Conservation (phyloP, 192 early-diverging fungal species). For the Mortierella alpina region DNA sequence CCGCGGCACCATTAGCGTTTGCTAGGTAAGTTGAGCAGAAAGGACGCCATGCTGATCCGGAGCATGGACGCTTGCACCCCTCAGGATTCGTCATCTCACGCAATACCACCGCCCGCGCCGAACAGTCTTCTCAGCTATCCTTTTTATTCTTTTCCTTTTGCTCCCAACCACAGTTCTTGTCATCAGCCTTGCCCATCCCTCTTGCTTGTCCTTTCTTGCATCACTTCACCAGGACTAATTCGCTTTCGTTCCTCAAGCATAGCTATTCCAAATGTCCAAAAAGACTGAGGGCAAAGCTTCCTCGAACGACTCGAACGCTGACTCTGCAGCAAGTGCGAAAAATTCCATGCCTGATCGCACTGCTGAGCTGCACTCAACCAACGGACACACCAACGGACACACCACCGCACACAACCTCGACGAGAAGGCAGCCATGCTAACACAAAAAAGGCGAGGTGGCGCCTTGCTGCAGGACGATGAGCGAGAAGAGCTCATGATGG, state of each 20-base stretch:
- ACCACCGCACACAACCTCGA: conserved; percentile 29
- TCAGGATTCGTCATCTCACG: conserved; percentile 2
- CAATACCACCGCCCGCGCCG: background rate
- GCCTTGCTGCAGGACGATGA: conserved; percentile 32
- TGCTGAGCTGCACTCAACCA: background rate
- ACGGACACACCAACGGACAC: conserved; percentile 22
- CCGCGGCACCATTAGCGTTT: too few relatives aligned
- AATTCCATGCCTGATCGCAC: background rate
- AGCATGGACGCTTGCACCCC: too few relatives aligned
- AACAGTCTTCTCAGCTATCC: background rate
- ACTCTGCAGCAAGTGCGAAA: background rate
- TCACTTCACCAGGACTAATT: background rate
- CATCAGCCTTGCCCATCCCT: too few relatives aligned
- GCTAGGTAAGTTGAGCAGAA: too few relatives aligned
- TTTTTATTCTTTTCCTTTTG: background rate
- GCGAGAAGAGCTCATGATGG: conserved; percentile 48
- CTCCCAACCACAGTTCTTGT: background rate
- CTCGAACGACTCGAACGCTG: conserved; percentile 17
- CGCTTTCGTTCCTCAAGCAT: background rate
- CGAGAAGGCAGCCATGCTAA: conserved; percentile 24
- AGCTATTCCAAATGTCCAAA: conserved; percentile 32
- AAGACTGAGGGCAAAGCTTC: conserved; percentile 31
- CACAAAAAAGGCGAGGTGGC: conserved; percentile 34
- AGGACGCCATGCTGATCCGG: too few relatives aligned
- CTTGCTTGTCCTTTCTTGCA: background rate